Percentiles rank a stretch among this genome's conserved stretches.
These are phyloP conservation scores for Neurospora africana DNA, from an alignment of 495 filamentous ascomycete species.

Conservation along the genomic window DNA sequence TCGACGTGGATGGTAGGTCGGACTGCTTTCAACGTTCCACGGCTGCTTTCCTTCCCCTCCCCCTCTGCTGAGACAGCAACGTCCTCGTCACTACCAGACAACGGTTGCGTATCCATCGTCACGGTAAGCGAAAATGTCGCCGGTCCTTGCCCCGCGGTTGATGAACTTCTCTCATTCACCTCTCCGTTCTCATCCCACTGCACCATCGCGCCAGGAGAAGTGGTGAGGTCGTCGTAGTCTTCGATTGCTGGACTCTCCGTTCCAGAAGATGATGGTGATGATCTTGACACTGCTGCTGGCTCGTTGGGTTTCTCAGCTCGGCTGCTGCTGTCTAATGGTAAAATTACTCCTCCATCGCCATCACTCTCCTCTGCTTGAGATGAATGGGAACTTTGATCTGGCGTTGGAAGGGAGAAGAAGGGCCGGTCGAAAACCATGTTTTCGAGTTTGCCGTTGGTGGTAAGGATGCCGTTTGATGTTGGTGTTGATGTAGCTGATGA, in stretches of 20 bases:
- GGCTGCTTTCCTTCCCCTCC: not conserved
- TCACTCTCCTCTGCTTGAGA: not conserved
- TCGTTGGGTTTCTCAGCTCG: not conserved
- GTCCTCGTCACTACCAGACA: not conserved
- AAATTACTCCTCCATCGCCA: not conserved
- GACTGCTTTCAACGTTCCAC: not conserved
- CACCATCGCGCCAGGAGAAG: not conserved
- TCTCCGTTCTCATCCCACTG: not conserved
- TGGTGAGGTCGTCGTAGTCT: slow-evolving; percentile 7
- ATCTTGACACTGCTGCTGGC: not conserved
- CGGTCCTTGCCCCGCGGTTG: not conserved
- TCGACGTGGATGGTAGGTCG: not conserved
- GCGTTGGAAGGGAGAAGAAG: not conserved
- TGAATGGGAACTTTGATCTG: not conserved
- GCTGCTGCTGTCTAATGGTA: not conserved
- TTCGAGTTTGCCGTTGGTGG: not conserved
- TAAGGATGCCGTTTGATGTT: not conserved
- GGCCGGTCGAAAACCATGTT: not conserved
- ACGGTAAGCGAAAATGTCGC: not conserved
- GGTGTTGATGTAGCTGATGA: not conserved
- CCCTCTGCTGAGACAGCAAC: not conserved
- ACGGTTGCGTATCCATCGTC: not conserved
- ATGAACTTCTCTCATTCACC: not conserved
- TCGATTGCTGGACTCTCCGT: not conserved
- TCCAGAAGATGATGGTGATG: not conserved